phyloP scores from a whole-genome alignment of 75 land plant genomes.

The Selaginella moellendorffii region DNA sequence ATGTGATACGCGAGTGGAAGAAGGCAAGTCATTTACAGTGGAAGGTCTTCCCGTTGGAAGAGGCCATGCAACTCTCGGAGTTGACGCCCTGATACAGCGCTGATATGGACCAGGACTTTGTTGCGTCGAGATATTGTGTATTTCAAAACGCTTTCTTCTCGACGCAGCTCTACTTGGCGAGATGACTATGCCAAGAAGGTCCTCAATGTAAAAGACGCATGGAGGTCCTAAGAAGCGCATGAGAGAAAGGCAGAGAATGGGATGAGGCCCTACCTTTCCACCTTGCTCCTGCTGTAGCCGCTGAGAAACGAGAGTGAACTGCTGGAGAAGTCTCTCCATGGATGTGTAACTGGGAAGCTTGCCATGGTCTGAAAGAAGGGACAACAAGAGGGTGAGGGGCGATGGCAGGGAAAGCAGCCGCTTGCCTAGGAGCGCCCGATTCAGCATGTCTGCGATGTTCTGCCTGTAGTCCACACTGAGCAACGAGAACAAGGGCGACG shows the following conservation, averaged over 20 bases:
- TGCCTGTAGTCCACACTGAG: constrained; percentile 68
- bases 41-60: no score
- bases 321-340: constrained; percentile 86
- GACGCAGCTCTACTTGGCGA: no score
- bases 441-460: constrained; percentile 62
- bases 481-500: constrained; percentile 78
- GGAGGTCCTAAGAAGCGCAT: not conserved
- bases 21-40: no score
- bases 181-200: not conserved
- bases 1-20: no score
- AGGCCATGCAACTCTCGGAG: no score
- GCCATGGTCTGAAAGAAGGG: constrained; percentile 33
- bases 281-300: constrained; percentile 48
- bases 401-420: constrained; percentile 3
- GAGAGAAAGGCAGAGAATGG: not conserved
- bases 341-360: constrained; percentile 68
- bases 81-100: no score
- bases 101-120: no score
- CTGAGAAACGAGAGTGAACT: constrained; percentile 57
- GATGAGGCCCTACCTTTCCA: constrained; percentile 53
- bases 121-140: no score
- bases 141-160: no score
- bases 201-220: not conserved
- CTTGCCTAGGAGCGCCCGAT: constrained; percentile 68
- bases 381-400: no score